Base-by-base conservation (phyloP, 805 yeast species). In the Barnettozyma sucrosica region DNA sequence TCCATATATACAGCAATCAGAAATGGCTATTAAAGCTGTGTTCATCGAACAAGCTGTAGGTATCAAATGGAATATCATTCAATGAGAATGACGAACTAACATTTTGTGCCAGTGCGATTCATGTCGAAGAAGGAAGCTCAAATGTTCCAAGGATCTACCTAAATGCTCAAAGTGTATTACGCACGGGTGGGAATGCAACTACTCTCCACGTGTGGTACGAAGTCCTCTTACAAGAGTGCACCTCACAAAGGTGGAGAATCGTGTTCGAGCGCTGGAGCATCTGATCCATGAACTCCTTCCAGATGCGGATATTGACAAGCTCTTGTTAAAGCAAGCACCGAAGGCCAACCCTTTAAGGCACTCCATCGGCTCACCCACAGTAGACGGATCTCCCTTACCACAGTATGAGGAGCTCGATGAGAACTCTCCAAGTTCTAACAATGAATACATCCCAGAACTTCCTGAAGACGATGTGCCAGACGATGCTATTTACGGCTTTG, bases 171-270 rank as follows among this genome's bases (percentile, higher is more conserved):
- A 86, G 58, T 88, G 96, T 67, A 63, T 72, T 7, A 79, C 76
- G 46, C 88, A 85, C 59, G 70, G 73, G 20, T 83, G 95, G 85
- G 75, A 76, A 28, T 88, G 96, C 64, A 66, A 77, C 2, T 88
- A 88, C 60, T 82, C 90, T 20, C 96, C 96, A 14, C 72, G 85
- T 51, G 76, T 82, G 2, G 82, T 84, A 30, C 70, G 96, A 46
- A 81, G 92, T 5, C 96, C 96, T 0, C 67, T 88, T 47, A 88
- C 96, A 0, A 69, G 96, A 55, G 88, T 85, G 4, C 84, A 86
- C 66, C 67, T 88, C 54, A 87, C 95, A 14, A 76, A 76, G 45
- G 89, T 88, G 25, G 96, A 88, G 64, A 74, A 70, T 45, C 64
- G 80, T 42, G 76, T 77, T 5, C 63, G 68, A 32, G 70, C 64